Base-by-base conservation (phyloP, 2,329 filamentous ascomycete species). In the Alternaria panax region DNA sequence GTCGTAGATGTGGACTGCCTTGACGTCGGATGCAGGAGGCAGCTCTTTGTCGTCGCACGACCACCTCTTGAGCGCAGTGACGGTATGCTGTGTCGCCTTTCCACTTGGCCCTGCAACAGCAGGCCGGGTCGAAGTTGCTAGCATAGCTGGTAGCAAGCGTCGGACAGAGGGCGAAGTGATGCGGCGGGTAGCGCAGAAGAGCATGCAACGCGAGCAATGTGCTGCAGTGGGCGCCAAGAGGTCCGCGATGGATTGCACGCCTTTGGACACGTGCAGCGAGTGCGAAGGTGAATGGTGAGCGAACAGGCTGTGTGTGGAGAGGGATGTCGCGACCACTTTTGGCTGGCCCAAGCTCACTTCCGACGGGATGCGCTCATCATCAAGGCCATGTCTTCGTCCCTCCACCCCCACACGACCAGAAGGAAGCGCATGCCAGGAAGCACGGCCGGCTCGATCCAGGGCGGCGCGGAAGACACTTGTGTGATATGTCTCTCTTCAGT, bases 1-100 rank as follows among this genome's bases (percentile, higher is more conserved):
- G 78, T 99, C 95, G 81, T 98, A 98, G 68, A 99, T 86, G 75
- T 98, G 94, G 52, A 99, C 88, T 8, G 88, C 81, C 75, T 87
- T 92, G 79, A 98, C 90, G 55, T 87, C 83, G 41, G 90, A 83
- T 11, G 88, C 84, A 30, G 87, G 86, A 86, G 92, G 92, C 32
- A 95, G 83, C 61, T 89, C 85, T 73, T 87, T 90, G 72, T 88
- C 88, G 61, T 89, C 82, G 68, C 93, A 88, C 40, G 92, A 96
- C 93, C 93, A 97, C 67, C 93, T 85, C 78, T 89, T 90, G 63
- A 97, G 81, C 41, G 90, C 87, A 16, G 92, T 96, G 60, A 91
- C 79, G 1, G 92, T 96, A 62, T 78, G 75, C 32, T 71, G 69
- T 40, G 65, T 67, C 11, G 70, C 60, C 51, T 69, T 74, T 51